Base-by-base conservation (phyloP, 768 basidiomycete genomes). In the Dioszegia hungarica region DNA sequence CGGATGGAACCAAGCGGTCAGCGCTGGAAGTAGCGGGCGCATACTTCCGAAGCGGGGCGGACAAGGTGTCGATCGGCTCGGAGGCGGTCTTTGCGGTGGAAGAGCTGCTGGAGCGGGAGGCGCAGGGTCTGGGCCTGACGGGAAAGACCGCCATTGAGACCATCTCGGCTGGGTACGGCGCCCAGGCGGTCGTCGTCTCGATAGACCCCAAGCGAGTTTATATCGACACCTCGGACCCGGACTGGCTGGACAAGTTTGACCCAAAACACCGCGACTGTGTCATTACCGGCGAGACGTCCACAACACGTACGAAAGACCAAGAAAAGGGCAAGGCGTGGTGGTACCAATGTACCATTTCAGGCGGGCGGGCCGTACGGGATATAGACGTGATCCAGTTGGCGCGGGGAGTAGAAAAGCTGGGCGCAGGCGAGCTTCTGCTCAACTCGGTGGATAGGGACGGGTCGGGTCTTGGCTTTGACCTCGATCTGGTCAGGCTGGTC, bases 391-490 rank as follows among this genome's bases (percentile, higher is more conserved):
- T 90, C 20, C 86, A 98, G 76, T 84, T 99, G n/a, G 90, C 88
- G 17, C 80, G 84, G 56, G 95, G 94, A 12, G 90, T 86, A n/a
- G 90, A 95, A 74, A 74, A 74, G 37, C 83, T 99, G 15, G 95
- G 95, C 3, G 93, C 95, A 0, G 95, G 95, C 3, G 95, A 99
- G 77, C 85, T 98, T 61, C 77, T 99, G 38, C 79, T 99, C 50
- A 99, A 99, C 76, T 90, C 88, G 76, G 95, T 99, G 66, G 95
- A 99, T 76, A 81, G 91, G 58, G 95, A 99, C 71, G 95, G 95
- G 12, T 88, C 89, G 0, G 91, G 91, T 24, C 79, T 82, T 17
- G 94, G 95, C 4, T 99, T 95, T 73, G 95, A 99, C 78, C 77
- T 86, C 37, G 88, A 88, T 64, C 79, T 99, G 19, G 77, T 98